Percentiles rank a stretch among this genome's conserved stretches.
phyloP scores from a whole-genome alignment of 2,329 filamentous ascomycete species.

The Harringtonia lauricola region DNA sequence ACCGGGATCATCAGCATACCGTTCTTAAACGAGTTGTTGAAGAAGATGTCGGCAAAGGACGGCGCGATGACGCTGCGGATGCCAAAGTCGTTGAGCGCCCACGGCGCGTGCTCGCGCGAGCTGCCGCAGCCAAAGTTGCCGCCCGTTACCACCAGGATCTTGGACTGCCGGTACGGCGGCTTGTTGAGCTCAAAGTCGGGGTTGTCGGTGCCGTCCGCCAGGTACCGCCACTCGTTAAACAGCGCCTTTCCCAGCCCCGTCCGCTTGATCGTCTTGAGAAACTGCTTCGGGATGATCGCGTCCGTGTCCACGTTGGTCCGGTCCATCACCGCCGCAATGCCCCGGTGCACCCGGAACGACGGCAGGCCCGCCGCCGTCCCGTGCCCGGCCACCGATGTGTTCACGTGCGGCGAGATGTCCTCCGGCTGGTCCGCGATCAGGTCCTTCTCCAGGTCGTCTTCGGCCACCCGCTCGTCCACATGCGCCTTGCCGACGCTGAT shows the following conservation, averaged over 20 bases:
- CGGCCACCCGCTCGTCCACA: constrained; percentile 39
- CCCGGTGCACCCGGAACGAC: constrained; percentile 75
- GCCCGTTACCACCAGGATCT: constrained; percentile 86
- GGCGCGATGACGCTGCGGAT: constrained; percentile 90
- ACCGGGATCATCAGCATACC: constrained; percentile 89
- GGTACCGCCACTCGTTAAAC: constrained; percentile 77
- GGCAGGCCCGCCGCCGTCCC: constrained; percentile 55
- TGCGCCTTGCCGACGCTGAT: constrained; percentile 26
- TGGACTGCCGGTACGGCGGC: constrained; percentile 70
- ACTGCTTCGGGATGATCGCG: constrained; percentile 98
- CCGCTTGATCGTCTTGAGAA: constrained; percentile 98
- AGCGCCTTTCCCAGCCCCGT: constrained; percentile 82
- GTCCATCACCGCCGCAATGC: constrained; percentile 79
- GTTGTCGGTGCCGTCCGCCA: constrained; percentile 62
- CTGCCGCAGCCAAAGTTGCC: constrained; percentile 92
- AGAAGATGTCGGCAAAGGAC: constrained; percentile 85
- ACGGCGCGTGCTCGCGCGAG: constrained; percentile 90
- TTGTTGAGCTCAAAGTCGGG: constrained; percentile 81
- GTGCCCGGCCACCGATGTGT: constrained; percentile 40
- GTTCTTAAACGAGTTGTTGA: constrained; percentile 99
- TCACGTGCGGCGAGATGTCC: constrained; percentile 52
- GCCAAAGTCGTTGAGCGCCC: constrained; percentile 93
- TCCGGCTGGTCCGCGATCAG: constrained; percentile 46
- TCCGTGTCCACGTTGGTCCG: constrained; percentile 95
- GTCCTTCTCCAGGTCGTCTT: constrained; percentile 42